Evolutionary conservation across 2,329 filamentous ascomycete species (phyloP), one percentile per base, ranked within the genome.

Genomic region (Herpotrichia juniperi): DNA sequence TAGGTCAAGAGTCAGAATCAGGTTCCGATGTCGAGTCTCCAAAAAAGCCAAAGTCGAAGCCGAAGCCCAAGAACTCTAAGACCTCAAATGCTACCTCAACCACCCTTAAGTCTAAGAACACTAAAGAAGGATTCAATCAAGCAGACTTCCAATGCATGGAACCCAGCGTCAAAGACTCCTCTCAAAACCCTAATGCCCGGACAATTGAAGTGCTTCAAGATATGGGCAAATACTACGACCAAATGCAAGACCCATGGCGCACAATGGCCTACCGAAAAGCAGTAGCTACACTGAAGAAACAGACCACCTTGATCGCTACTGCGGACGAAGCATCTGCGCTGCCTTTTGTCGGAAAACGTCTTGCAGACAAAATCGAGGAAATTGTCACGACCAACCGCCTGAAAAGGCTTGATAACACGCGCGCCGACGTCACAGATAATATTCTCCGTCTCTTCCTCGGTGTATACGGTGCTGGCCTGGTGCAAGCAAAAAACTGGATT

Each of bases 291-390:
- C 79, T 97, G 11, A 85, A 85, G 39, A 86, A 84, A 42, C 88
- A 93, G 55, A 68, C 76, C 0, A 67, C 64, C 17, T 87, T 85
- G 66, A 83, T 97, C 52, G 78, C 73, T 3, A 93, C 88, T 0
- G 86, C 83, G 51, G 81, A 86, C 43, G 82, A 96, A 69, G 93
- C 93, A 0, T 75, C 81, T 10, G 71, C 75, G 1, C 79, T 97
- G 1, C 85, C 86, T 1, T 83, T 81, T 51, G 86, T 97, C 30
- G 93, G 93, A 7, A 64, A 79, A 10, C 83, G 90, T 1, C 77
- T 97, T 1, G 92, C 92, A 0, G 79, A 83, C 22, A 96, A 96
- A 71, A 94, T 97, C 57, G 90, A 94, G 63, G 93, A 97, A 68
- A 96, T 97, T 37, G 90, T 86, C 2, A 79, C 81, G 32, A 96